Evolutionary conservation across 805 yeast species (phyloP), one percentile per base, ranked within the genome.

Genomic region (Blastobotrys americana): DNA sequence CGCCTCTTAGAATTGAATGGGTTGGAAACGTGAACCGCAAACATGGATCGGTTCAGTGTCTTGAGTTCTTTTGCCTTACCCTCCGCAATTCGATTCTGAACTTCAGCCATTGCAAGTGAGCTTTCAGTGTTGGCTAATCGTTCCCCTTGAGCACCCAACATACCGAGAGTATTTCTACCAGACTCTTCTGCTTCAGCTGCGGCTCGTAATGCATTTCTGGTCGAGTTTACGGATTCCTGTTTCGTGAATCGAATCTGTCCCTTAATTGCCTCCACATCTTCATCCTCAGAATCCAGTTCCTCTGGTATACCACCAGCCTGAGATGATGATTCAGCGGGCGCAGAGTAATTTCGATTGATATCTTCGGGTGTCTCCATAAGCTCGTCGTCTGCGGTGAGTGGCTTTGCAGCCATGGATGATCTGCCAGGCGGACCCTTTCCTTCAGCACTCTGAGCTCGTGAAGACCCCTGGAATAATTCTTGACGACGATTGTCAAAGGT

Each of bases 91-190:
- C 79, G 71, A 47, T 85, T 84, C 60, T 88, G 96, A 2, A 86
- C 81, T 47, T 80, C 83, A 42, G 94, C 86, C 44, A 84, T 67
- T 43, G 84, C 77, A 53, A 90, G 68, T 52, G 81, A 81, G 52
- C 77, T 77, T 60, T 93, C 96, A 17, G 89, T 80, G 56, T 77
- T 78, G 61, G 82, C 84, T 51, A 93, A 69, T 40, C 86, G 72
- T 60, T 88, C 96, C 46, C 93, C 80, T 64, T 93, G 97, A n/a
- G 89, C 77, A 20, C 98, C 98, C 40, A 93, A 72, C 78, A 86
- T 78, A 22, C 96, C 97, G 50, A 90, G 65, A 0, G 97, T 83
- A 60, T 90, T 89, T 50, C 80, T 70, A 31, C 87, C 90, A 4
- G 82, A 71, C 48, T 74, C 76, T 57, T 82, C 87, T 1, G 89